Conservation (phyloP, 352 stramenopile genomes). For the Phytophthora tubulina region DNA sequence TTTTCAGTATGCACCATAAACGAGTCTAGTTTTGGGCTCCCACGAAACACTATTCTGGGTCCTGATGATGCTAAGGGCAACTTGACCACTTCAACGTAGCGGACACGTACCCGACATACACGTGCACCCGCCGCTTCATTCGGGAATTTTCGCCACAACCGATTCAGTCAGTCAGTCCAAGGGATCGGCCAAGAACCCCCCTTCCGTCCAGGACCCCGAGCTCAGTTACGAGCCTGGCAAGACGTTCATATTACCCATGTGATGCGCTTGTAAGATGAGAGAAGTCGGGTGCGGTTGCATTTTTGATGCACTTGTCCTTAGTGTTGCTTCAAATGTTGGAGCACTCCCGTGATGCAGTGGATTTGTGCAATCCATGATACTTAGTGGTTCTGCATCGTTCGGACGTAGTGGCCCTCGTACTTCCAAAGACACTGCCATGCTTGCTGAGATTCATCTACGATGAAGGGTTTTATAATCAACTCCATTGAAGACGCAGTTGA, state of each 20-base stretch:
- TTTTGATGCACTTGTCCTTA: too few relatives aligned
- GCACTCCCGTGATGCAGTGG: too few relatives aligned
- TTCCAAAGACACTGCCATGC: too few relatives aligned
- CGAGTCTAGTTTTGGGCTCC: background rate
- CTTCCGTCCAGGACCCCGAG: constrained; percentile 1
- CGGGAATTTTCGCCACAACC: constrained; percentile 13
- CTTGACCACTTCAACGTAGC: constrained; percentile 11
- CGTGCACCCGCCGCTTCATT: constrained; percentile 10
- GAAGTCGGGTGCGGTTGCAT: too few relatives aligned
- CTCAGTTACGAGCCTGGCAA: constrained; percentile 29
- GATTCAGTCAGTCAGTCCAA: background rate
- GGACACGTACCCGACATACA: constrained; percentile 13
- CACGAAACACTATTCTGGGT: background rate
- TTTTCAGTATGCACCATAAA: background rate
- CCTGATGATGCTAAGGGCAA: constrained; percentile 10
- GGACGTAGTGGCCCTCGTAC: too few relatives aligned
- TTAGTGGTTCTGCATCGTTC: too few relatives aligned
- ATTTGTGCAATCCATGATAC: too few relatives aligned
- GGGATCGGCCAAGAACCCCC: constrained; percentile 11
- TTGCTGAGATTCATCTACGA: too few relatives aligned
- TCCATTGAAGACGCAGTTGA: too few relatives aligned
- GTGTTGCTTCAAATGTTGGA: too few relatives aligned
- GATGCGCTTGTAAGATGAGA: too few relatives aligned
- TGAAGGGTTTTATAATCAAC: too few relatives aligned
- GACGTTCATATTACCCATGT: constrained; percentile 18